These are phyloP conservation scores for Fonsecaea pugnacius DNA, from an alignment of 2,329 filamentous ascomycete genomes.

Conservation along the genomic window DNA sequence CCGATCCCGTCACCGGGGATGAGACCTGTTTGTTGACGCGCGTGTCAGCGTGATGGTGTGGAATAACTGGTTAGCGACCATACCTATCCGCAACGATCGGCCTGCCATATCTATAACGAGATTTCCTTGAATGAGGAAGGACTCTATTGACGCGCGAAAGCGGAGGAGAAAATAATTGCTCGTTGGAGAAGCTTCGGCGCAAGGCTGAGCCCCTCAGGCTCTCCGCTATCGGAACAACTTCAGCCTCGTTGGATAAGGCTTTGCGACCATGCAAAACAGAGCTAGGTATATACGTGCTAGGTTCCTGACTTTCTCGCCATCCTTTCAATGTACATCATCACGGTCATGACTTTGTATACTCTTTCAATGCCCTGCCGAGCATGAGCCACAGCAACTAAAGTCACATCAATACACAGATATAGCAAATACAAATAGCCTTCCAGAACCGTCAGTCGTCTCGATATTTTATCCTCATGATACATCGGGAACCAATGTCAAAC, in stretches of 20 bases:
- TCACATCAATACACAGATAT: neutral
- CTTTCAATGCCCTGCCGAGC: neutral
- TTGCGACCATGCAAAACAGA: neutral
- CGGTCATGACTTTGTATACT: neutral
- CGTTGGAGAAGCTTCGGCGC: constrained; percentile 23
- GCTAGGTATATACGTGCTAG: neutral
- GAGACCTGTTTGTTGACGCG: constrained; percentile 60
- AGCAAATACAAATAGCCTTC: neutral
- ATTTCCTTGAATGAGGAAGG: neutral
- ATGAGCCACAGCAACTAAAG: neutral
- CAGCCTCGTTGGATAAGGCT: constrained; percentile 2
- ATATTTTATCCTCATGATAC: neutral
- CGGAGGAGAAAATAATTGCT: neutral
- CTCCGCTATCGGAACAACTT: constrained; percentile 27
- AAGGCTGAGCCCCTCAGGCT: constrained; percentile 16
- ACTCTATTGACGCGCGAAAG: neutral
- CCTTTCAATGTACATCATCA: neutral
- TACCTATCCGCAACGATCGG: constrained; percentile 33
- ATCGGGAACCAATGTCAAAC: constrained; percentile 3
- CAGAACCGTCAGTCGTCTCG: neutral
- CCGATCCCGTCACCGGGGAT: constrained; percentile 99
- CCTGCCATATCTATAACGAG: constrained; percentile 23
- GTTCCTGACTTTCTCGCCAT: neutral
- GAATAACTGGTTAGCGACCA: neutral
- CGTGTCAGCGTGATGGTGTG: neutral